Base-by-base conservation (phyloP, 495 filamentous ascomycete genomes). In the Trichoderma erinaceum region DNA sequence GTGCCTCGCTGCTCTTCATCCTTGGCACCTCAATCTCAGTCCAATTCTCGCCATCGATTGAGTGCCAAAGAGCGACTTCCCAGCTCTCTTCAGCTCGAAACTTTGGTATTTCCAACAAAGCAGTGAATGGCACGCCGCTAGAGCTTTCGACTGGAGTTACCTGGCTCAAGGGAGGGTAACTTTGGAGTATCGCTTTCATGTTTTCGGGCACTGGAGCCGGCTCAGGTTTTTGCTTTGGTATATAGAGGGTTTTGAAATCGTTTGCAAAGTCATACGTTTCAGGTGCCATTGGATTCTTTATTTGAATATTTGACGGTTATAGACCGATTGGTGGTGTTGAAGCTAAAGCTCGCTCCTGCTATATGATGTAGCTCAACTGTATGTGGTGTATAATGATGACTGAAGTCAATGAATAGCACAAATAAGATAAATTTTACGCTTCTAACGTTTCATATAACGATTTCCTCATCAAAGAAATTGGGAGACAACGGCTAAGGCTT, bases 51-150 rank as follows among this genome's bases (percentile, higher is more conserved):
- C 75, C 76, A 21, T 70, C 69, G 64, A 85, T 82, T 32, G 90
- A 89, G 72, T 93, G 86, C 92, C 92, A 96, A 1, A 96, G 78
- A 41, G 88, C 82, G 7, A 90, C 83, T 73, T 95, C 84, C 89
- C 90, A 96, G 48, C 77, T 68, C 70, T 88, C 83, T 8, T 84
- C 73, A 1, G 80, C 80, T 41, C 85, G 81, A 64, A 77, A 79
- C 43, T 73, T 81, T 58, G 84, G 86, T 27, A 87, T 84, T 68
- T 92, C 90, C 38, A 97, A 78, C n/a, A 92, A 76, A 18, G 91
- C 90, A 18, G 84, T 87, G 69, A 95, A 89, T 3, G 72, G 72
- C 15, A 90, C 79, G 78, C 85, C 71, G 10, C 70, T 68, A 16
- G 56, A 13, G 50, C 79, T 73, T n/a, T 77, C 77, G 23, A 89